A percentile compares a stretch with the other conserved stretches of the same genome.
phyloP scores from a whole-genome alignment of 2,329 filamentous ascomycete genomes.

The Cladobotryum protrusum region DNA sequence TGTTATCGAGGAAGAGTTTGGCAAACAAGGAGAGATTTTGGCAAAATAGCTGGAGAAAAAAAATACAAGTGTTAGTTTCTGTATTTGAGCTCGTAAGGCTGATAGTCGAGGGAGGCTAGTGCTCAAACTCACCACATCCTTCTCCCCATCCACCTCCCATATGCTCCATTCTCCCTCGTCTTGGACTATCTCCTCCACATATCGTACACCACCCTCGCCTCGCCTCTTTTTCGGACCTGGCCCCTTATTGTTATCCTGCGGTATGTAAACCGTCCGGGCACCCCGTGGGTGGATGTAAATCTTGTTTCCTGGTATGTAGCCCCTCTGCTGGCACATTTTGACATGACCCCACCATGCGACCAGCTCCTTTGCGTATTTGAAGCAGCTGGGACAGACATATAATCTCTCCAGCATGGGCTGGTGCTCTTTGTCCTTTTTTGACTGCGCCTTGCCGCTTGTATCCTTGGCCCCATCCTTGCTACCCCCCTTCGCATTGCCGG shows the following conservation, averaged over 20 bases:
- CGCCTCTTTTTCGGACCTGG: constrained; percentile 33
- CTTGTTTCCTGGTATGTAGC: constrained; percentile 57
- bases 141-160: constrained; percentile 82
- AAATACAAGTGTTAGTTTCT: constrained; percentile 13
- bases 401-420: constrained; percentile 56
- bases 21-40: constrained; percentile 95
- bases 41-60: constrained; percentile 61
- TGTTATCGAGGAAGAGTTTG: constrained; percentile 96
- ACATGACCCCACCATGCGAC: constrained; percentile 54
- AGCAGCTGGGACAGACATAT: constrained; percentile 88
- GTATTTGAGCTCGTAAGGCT: background rate
- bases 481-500: constrained; percentile 22
- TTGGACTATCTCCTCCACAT: constrained; percentile 38
- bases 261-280: constrained; percentile 33
- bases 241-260: constrained; percentile 24
- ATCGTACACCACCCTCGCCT: constrained; percentile 29
- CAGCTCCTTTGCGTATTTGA: constrained; percentile 74
- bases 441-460: constrained; percentile 20
- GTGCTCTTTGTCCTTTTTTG: constrained; percentile 30
- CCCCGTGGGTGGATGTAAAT: constrained; percentile 62
- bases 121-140: constrained; percentile 55
- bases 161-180: constrained; percentile 74
- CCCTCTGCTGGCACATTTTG: constrained; percentile 47
- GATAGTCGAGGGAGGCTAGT: background rate
- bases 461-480: constrained; percentile 25